Base-by-base conservation (phyloP, 768 basidiomycete species). In the Rhodotorula graminis region DNA sequence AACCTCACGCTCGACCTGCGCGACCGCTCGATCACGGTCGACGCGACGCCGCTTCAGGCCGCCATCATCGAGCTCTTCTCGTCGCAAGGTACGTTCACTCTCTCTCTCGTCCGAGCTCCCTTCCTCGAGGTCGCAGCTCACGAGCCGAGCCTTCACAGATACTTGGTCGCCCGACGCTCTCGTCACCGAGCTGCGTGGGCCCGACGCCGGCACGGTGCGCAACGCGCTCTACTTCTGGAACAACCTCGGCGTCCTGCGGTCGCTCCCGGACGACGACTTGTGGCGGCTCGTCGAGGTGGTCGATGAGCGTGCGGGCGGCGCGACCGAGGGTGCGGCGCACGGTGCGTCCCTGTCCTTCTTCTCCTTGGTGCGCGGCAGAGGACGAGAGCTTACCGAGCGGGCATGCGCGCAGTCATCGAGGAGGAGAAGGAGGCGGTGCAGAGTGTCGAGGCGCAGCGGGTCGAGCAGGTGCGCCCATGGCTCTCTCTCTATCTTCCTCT, bases 11-110 rank as follows among this genome's bases (percentile, higher is more conserved):
- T 98, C 14, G 87, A 92, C 77, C 84, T 98, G 6, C 85, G 88
- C 77, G 95, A 97, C 79, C 88, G 92, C 21, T 87, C 83, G 9
- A 70, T 96, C 47, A 86, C 87, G 31, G 86, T 86, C 7, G 88
- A 92, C 56, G 92, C 91, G 8, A 87, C 88, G 2, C 92, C 93
- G 0, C 81, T 98, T 29, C 94, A 98, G 79, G 96, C 95, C 16
- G 90, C 92, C 2, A 87, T 95, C 70, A 88, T 94, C 61, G 92
- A 94, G 76, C 83, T 92, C 7, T 96, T 97, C 79, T 88, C 87
- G 0, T 84, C 88, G 69, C 86, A 88, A 80, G 83, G 92, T 88
- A 44, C 33, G 80, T n/a, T n/a, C n/a, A n/a, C 77, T 44, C 23
- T 19, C 29, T 16, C 40, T 31, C 37, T 25, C 50, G n/a, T 23